Evolutionary conservation across 78 protist species (phyloP).

Genomic region (Pelomyxa schiedti): DNA sequence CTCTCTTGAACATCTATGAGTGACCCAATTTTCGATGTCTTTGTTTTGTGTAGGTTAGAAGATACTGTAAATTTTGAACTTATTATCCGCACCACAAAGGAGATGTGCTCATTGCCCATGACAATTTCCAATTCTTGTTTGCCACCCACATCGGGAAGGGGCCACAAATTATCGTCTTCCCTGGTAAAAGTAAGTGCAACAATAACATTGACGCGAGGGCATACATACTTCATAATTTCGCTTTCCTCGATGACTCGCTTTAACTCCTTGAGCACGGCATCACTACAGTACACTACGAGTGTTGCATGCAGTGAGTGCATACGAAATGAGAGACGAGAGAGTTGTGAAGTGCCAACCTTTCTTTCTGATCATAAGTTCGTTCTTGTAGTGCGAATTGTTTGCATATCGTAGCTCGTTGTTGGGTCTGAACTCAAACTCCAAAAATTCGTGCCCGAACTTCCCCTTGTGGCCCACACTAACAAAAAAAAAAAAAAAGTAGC

Average conservation of each 20-base stretch:
- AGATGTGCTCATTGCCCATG: conserved; percentile 77
- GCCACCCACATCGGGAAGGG: conserved; percentile 86
- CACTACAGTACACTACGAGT: conserved; percentile 53
- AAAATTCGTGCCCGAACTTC: conserved; percentile 95
- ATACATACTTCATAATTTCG: conserved; percentile 68
- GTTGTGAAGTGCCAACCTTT: conserved; percentile 43
- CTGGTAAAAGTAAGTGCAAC: background rate
- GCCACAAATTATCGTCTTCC: conserved; percentile 92
- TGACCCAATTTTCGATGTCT: conserved; percentile 83
- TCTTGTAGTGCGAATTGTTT: conserved; percentile 89
- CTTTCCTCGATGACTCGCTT: conserved; percentile 77
- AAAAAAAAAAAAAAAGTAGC: no score
- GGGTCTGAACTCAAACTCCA: conserved; percentile 91
- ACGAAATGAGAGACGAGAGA: background rate
- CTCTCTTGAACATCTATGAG: conserved; percentile 63
- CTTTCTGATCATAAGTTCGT: conserved; percentile 80
- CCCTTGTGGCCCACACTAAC: conserved; percentile 95
- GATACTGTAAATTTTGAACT: conserved; percentile 5
- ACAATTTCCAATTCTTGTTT: conserved; percentile 89
- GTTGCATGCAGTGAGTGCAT: background rate
- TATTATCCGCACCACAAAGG: conserved; percentile 58
- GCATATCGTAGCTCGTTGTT: conserved; percentile 86
- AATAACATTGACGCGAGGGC: background rate
- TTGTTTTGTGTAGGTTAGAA: background rate
- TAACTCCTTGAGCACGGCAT: conserved; percentile 63